These are phyloP conservation scores for Hypoxylon lienhwacheense DNA, from an alignment of 495 filamentous ascomycete genomes.

Conservation along the genomic window DNA sequence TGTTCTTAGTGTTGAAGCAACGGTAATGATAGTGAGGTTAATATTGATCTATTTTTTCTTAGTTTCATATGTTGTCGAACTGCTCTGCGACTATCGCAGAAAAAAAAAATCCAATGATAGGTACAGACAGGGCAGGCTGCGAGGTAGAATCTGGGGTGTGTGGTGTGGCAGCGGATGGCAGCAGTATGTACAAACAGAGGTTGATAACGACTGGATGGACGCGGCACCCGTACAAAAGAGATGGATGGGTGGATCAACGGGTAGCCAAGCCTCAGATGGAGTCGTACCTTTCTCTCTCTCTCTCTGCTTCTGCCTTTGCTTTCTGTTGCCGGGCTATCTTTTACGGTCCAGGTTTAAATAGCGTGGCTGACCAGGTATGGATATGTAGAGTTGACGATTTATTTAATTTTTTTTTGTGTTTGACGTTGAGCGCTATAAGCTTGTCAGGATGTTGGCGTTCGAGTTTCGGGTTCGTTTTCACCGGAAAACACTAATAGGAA, in stretches of 20 bases:
- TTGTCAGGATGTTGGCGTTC: constrained; percentile 15
- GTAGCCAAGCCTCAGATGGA: constrained; percentile 31
- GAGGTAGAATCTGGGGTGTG: constrained; percentile 40
- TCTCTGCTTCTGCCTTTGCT: too few species aligned
- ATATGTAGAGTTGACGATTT: constrained; percentile 20
- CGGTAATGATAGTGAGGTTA: constrained; percentile 3
- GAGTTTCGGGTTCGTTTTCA: constrained; percentile 23
- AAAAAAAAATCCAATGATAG: constrained; percentile 33
- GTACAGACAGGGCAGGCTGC: constrained; percentile 34
- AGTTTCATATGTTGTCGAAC: constrained; percentile 29
- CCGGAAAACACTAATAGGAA: constrained; percentile 10
- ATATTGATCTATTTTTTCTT: constrained; percentile 10
- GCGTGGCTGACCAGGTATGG: constrained; percentile 7
- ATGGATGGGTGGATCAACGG: constrained; percentile 40
- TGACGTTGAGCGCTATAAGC: constrained; percentile 16
- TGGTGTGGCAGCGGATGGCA: constrained; percentile 39
- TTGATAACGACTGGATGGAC: constrained; percentile 32
- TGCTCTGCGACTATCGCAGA: constrained; percentile 25
- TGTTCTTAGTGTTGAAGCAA: constrained; percentile 12
- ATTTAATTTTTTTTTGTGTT: constrained; percentile 19
- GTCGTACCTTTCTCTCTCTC: constrained; percentile 28
- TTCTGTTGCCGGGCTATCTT: constrained; percentile 34
- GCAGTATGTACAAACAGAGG: constrained; percentile 33
- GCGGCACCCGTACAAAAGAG: constrained; percentile 32
- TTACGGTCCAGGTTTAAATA: constrained; percentile 19